Conservation (phyloP, 306 rosid genomes). For the Trifolium dubium region DNA sequence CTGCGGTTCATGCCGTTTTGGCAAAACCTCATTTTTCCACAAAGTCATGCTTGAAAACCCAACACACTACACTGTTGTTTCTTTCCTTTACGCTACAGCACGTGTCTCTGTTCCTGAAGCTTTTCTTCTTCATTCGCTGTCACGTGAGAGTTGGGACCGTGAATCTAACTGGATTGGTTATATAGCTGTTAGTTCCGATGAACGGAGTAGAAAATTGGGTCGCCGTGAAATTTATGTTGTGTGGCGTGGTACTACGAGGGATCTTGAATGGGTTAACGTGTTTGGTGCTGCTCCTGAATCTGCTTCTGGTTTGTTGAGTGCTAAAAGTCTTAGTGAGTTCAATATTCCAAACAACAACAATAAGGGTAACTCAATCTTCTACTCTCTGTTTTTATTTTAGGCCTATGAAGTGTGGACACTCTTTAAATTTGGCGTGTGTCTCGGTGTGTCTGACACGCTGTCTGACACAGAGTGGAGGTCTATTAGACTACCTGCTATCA, state of each 20-base stretch:
- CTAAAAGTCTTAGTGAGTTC: slow-evolving; percentile 22
- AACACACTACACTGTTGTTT: slow-evolving; percentile 43
- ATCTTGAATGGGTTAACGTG: slow-evolving; percentile 62
- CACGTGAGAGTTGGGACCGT: slow-evolving; percentile 73
- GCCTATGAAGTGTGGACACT: no score
- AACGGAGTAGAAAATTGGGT: slow-evolving; percentile 37
- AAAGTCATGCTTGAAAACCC: slow-evolving; percentile 57
- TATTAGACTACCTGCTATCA: no score
- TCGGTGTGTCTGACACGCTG: no score
- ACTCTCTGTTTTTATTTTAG: no score
- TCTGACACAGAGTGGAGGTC: no score
- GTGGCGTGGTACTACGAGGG: slow-evolving; percentile 70
- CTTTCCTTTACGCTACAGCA: slow-evolving; percentile 76
- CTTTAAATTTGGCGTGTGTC: no score
- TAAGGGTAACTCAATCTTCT: background rate
- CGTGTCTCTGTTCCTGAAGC: slow-evolving; percentile 59
- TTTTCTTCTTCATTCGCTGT: slow-evolving; percentile 55
- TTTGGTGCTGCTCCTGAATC: slow-evolving; percentile 48
- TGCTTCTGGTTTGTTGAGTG: slow-evolving; percentile 29
- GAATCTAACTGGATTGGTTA: slow-evolving; percentile 82
- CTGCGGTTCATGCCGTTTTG: slow-evolving; percentile 72
- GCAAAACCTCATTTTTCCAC: slow-evolving; percentile 58
- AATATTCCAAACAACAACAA: background rate
- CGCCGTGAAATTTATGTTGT: slow-evolving; percentile 68
- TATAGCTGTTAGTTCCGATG: slow-evolving; percentile 62